Evolutionary conservation across 148 eudicot species (phyloP).

Genomic region (Euryodendron excelsum): DNA sequence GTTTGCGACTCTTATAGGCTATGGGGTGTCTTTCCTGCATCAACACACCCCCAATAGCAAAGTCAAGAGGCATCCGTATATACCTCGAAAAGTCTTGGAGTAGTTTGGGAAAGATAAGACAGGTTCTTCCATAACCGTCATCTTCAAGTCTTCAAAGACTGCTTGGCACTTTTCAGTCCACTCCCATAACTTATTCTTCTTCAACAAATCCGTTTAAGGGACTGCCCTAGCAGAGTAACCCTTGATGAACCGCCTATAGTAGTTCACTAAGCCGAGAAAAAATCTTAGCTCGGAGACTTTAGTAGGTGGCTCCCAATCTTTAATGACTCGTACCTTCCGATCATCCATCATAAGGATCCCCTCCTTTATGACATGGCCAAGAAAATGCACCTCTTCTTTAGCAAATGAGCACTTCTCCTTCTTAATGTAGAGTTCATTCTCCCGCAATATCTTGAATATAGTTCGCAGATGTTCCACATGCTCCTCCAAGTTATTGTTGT

Average conservation of each 20-base stretch:
- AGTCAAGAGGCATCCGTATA: neutral
- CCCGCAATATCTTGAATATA: neutral
- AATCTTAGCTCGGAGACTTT: neutral
- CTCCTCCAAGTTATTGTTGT: neutral
- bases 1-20: neutral
- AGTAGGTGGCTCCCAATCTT: neutral
- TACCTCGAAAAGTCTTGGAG: neutral
- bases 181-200: neutral
- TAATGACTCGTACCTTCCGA: neutral
- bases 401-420: conserved; percentile 12
- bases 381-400: neutral
- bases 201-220: neutral
- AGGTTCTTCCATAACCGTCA: neutral
- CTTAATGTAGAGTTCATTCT: neutral
- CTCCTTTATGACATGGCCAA: neutral
- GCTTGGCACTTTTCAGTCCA: neutral
- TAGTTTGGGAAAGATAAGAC: neutral
- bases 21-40: conserved; percentile 5
- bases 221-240: neutral
- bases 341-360: neutral
- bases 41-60: conserved; percentile 9
- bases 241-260: neutral
- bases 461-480: neutral
- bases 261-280: neutral
- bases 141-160: neutral